Conservation (phyloP, 2,329 filamentous ascomycete species). For the Fusarium pininemorale region DNA sequence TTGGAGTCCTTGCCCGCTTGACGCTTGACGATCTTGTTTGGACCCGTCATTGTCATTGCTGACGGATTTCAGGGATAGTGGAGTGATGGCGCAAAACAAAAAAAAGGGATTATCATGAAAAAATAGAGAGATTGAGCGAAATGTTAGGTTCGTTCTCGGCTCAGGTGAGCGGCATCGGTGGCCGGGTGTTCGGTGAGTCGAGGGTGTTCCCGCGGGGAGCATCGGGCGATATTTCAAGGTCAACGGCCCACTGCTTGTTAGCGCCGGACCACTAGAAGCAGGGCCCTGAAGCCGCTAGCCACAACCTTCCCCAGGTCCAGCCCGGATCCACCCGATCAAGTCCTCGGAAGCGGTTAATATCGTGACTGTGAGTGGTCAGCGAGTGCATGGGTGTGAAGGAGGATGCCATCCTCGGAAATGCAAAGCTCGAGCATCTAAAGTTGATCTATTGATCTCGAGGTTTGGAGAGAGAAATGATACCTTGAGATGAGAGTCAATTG, state of each 20-base stretch:
- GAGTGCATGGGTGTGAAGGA: background rate
- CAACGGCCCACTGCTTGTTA: conserved; percentile 31
- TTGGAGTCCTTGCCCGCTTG: conserved; percentile 33
- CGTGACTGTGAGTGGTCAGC: conserved; percentile 15
- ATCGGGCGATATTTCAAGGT: conserved; percentile 36
- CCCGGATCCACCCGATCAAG: conserved; percentile 33
- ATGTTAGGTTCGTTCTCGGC: conserved; percentile 3
- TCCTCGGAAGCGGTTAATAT: conserved; percentile 19
- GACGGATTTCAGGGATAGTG: background rate
- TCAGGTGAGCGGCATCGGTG: conserved; percentile 37
- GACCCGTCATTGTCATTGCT: conserved; percentile 28
- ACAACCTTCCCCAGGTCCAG: conserved; percentile 29
- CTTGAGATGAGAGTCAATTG: background rate
- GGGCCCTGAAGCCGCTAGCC: conserved; percentile 20
- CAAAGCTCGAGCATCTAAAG: background rate
- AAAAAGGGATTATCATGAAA: background rate
- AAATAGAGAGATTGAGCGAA: background rate
- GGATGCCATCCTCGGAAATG: background rate
- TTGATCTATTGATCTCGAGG: background rate
- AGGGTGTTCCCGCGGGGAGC: conserved; percentile 23
- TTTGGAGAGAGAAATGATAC: background rate
- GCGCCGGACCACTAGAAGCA: conserved; percentile 31
- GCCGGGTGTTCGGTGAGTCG: conserved; percentile 27
- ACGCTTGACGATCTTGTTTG: conserved; percentile 38
- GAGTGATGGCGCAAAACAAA: background rate